Evolutionary conservation across 2,329 filamentous ascomycete species (phyloP), one percentile per base, ranked within the genome.

Genomic region (Onygenales sp.): DNA sequence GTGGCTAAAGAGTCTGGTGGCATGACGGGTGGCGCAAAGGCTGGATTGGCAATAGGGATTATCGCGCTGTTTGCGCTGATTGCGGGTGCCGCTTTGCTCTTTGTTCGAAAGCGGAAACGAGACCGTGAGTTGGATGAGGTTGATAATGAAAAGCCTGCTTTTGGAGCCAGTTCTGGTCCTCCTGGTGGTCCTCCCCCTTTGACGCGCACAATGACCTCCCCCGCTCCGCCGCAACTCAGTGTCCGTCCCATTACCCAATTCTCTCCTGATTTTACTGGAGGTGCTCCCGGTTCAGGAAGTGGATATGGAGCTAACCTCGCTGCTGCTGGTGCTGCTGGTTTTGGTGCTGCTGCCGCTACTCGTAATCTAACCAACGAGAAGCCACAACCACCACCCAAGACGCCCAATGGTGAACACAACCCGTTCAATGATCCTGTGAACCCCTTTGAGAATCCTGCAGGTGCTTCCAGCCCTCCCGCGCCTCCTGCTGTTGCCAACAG

Each of bases 171-270:
- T 10, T 32, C 45, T 31, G 33, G 33, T 39, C 59, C 65, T 48
- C 68, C 68, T 43, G 63, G 61, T 50, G 59, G 61, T 38, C 60
- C 70, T 46, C 64, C 66, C 46, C 67, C 63, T 44, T 54, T 61
- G 43, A 67, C 60, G 52, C 63, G 68, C 42, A 68, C 74, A 31
- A 72, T 70, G 32, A 63, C 67, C 57, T 61, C 66, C 56, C 56
- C 77, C 33, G 79, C 74, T 36, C 84, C 90, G 44, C 89, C 90
- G n/a, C 85, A 85, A 57, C 78, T 96, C 57, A 94, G 89, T 64
- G 78, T 95, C 52, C 85, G 89, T 49, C 90, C 90, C 2, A 81
- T 93, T 48, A 92, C 89, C 42, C 84, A 93, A 63, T 91, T 95
- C 71, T 78, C 88, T 41, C 87, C 89, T 5, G 83, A 81, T 63